These are phyloP conservation scores for Allantophomopsis lycopodina DNA, from an alignment of 2,329 filamentous ascomycete genomes.

Conservation along the genomic window DNA sequence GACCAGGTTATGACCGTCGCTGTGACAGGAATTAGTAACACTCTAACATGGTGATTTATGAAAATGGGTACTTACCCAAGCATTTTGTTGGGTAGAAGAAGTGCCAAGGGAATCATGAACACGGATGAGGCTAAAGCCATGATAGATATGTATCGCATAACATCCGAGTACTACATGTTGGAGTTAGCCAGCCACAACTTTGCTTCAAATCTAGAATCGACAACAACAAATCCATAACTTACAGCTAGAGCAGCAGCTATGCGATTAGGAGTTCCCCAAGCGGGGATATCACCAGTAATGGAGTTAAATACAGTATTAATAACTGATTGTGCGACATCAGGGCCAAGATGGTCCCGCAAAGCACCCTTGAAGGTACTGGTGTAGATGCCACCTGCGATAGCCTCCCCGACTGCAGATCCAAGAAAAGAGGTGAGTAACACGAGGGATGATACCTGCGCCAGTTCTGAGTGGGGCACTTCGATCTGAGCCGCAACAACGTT, in stretches of 20 bases:
- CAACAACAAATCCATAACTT: too few relatives aligned
- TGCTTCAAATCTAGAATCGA: too few relatives aligned
- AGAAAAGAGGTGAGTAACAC: slow-evolving; percentile 28
- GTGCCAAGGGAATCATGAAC: too few relatives aligned
- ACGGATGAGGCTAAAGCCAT: too few relatives aligned
- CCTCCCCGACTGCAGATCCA: slow-evolving; percentile 22
- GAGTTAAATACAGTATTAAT: slow-evolving; percentile 28
- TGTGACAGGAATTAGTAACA: too few relatives aligned
- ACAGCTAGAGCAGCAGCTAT: slow-evolving; percentile 12
- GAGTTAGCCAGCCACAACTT: too few relatives aligned
- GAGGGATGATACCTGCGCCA: slow-evolving; percentile 32
- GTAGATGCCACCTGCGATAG: slow-evolving; percentile 34
- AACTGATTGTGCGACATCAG: slow-evolving; percentile 12
- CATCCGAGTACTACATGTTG: too few relatives aligned
- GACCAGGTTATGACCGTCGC: too few relatives aligned
- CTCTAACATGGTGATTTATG: too few relatives aligned
- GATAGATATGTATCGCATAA: too few relatives aligned
- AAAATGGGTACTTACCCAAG: too few relatives aligned
- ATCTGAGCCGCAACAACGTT: slow-evolving; percentile 29
- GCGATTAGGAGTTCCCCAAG: slow-evolving; percentile 24
- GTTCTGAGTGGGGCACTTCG: slow-evolving; percentile 27
- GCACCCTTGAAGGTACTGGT: slow-evolving; percentile 26
- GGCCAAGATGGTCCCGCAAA: slow-evolving; percentile 22
- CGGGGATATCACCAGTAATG: slow-evolving; percentile 26
- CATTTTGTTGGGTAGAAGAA: too few relatives aligned